Evolutionary conservation across 176 grass and related monocot species (phyloP).

Genomic region (Carex kokanica): DNA sequence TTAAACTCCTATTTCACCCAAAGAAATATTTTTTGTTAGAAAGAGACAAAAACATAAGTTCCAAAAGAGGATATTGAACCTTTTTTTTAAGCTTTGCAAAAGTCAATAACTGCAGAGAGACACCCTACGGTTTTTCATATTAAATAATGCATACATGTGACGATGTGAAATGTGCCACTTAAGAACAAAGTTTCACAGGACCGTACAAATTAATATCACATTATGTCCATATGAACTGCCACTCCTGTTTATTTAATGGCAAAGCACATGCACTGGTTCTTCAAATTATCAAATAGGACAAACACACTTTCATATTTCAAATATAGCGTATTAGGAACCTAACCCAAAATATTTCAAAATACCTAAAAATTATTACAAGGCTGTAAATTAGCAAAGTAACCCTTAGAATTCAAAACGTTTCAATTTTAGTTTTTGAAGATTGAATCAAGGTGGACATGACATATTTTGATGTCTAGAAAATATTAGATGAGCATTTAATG

Average conservation of each 20-base stretch:
- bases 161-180: background rate
- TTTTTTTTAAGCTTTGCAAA: background rate
- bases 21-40: background rate
- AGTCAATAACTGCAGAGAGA: background rate
- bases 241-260: conserved; percentile 8
- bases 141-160: background rate
- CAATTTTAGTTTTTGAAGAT: background rate
- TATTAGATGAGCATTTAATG: background rate
- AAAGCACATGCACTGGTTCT: background rate
- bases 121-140: background rate
- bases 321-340: background rate
- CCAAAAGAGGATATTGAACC: background rate
- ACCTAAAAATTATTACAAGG: background rate
- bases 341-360: background rate
- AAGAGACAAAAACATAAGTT: background rate
- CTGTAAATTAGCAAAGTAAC: background rate
- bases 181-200: background rate
- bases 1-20: background rate
- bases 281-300: background rate
- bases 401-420: background rate
- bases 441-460: background rate
- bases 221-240: background rate
- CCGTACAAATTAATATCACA: background rate
- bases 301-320: background rate
- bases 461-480: background rate